Percentiles rank a stretch among this genome's conserved stretches.
phyloP scores from a whole-genome alignment of 1,284 basidiomycete genomes.

The Leccinum insolens region DNA sequence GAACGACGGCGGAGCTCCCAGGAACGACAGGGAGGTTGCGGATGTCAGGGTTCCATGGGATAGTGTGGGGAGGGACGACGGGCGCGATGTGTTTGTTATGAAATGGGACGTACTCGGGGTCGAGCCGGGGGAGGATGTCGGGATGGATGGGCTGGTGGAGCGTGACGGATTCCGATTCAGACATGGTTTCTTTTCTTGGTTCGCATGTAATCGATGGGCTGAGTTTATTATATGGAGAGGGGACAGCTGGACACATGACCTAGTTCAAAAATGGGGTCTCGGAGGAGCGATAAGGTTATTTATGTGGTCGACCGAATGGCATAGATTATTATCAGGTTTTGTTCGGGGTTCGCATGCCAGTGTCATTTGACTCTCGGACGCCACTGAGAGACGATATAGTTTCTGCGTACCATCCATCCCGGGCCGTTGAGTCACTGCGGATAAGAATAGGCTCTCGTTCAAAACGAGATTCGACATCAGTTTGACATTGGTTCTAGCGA shows the following conservation, averaged over 20 bases:
- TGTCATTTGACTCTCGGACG: background rate
- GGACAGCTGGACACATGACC: slow-evolving; percentile 12
- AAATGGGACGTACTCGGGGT: slow-evolving; percentile 65
- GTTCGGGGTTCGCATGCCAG: background rate
- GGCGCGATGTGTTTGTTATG: slow-evolving; percentile 54
- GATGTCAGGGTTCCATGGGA: slow-evolving; percentile 61
- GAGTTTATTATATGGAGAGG: slow-evolving; percentile 17
- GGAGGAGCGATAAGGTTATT: background rate
- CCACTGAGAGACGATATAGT: background rate
- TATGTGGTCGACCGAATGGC: background rate
- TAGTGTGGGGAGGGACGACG: slow-evolving; percentile 50
- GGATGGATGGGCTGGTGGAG: slow-evolving; percentile 56
- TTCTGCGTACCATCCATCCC: background rate
- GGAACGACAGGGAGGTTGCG: slow-evolving; percentile 57
- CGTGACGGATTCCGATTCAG: slow-evolving; percentile 17
- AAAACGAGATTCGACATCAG: background rate
- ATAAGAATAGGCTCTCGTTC: background rate
- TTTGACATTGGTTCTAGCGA: too few species aligned
- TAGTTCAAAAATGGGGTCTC: slow-evolving; percentile 14
- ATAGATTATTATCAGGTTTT: background rate
- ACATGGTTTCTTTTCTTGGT: slow-evolving; percentile 21
- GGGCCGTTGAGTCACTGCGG: slow-evolving; percentile 13
- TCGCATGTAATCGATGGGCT: background rate
- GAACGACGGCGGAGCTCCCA: slow-evolving; percentile 54
- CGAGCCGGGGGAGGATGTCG: slow-evolving; percentile 54